A percentile compares a stretch with the other conserved stretches of the same genome.
Evolutionary conservation across 169 alveolate genomes (phyloP).

Genomic region (Eimeria acervulina): DNA sequence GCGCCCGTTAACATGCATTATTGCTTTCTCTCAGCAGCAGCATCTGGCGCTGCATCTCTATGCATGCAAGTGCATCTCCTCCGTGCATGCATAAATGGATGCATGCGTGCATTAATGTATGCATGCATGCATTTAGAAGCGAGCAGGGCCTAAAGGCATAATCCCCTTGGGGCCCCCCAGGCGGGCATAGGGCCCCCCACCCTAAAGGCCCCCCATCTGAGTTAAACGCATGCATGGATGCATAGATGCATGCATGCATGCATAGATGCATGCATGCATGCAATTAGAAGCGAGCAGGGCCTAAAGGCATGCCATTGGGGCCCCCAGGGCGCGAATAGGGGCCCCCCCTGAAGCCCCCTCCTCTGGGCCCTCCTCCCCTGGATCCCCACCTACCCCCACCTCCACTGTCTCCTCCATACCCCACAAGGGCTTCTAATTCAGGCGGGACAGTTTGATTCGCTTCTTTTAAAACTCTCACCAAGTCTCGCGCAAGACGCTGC

Average conservation of each 20-base stretch:
- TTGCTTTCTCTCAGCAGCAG: no score
- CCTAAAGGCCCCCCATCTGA: no score
- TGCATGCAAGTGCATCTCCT: constrained; percentile 2
- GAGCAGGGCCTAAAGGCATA: no score
- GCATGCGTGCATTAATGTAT: neutral
- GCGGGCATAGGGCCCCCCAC: no score
- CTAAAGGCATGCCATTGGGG: constrained; percentile 71
- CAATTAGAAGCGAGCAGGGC: constrained; percentile 51
- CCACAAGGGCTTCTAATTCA: constrained; percentile 88
- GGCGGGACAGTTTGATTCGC: constrained; percentile 96
- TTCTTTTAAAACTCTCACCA: constrained; percentile 95
- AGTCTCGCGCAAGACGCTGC: constrained; percentile 95
- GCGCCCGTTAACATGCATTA: no score
- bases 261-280: neutral
- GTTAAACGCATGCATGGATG: neutral
- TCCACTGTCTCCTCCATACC: constrained; percentile 74
- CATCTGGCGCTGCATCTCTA: no score
- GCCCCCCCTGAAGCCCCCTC: constrained; percentile 49
- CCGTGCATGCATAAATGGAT: neutral
- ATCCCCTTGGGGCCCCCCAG: no score
- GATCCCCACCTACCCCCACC: constrained; percentile 81
- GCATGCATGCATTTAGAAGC: neutral
- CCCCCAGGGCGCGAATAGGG: constrained; percentile 53
- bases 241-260: neutral
- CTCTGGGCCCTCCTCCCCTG: constrained; percentile 79